phyloP scores from a whole-genome alignment of 2,329 filamentous ascomycete species.

The Volutella citrinella region DNA sequence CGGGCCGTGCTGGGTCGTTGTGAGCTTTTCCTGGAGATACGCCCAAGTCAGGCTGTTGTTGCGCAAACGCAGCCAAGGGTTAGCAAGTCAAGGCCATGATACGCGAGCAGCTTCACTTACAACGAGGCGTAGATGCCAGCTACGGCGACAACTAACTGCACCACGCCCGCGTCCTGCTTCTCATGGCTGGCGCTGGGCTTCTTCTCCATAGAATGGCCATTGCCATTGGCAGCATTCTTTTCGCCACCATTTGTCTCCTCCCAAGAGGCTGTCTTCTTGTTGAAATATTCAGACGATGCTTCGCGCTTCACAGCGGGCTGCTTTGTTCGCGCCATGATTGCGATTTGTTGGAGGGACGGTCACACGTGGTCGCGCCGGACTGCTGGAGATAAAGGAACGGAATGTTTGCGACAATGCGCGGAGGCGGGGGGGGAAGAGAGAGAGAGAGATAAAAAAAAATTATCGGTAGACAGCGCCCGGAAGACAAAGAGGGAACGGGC shows the following conservation, averaged over 20 bases:
- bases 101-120: conserved; percentile 49
- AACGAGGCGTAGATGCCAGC: conserved; percentile 95
- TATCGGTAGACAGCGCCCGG: too few relatives aligned
- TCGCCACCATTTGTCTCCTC: conserved; percentile 30
- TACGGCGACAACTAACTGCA: conserved; percentile 83
- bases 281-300: conserved; percentile 64
- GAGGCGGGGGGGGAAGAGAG: not conserved
- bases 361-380: too few relatives aligned
- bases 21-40: conserved; percentile 94
- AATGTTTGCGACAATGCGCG: too few relatives aligned
- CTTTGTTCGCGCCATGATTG: conserved; percentile 67
- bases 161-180: conserved; percentile 56
- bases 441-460: conserved; percentile 2
- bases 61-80: too few relatives aligned
- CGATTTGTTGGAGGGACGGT: not conserved
- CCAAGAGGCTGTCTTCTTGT: conserved; percentile 41
- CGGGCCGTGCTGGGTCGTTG: conserved; percentile 81
- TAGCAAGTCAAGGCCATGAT: conserved; percentile 1
- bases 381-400: too few relatives aligned
- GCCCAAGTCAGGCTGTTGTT: conserved; percentile 91
- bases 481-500: not conserved
- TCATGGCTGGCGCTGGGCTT: conserved; percentile 26
- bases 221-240: conserved; percentile 7
- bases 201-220: conserved; percentile 23
- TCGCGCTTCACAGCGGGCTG: conserved; percentile 65